Percentiles rank a stretch among this genome's conserved stretches.
phyloP scores from a whole-genome alignment of 192 early-diverging fungal genomes.

The Gorgonomyces haynaldii region DNA sequence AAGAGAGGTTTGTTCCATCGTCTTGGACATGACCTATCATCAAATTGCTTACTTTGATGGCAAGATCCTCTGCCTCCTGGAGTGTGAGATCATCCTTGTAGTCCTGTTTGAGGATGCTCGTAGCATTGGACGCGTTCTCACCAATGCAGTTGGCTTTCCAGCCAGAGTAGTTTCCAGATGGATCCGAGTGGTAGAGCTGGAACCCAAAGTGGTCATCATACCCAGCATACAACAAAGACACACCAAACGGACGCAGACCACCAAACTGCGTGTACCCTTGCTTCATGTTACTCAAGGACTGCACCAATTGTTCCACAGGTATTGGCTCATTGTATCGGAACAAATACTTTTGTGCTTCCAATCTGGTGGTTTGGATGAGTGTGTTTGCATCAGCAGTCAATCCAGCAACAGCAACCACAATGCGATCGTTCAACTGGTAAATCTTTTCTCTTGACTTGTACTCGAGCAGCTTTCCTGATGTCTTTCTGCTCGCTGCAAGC shows the following conservation, averaged over 20 bases:
- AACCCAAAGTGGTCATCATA: constrained; percentile 83
- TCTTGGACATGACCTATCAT: constrained; percentile 93
- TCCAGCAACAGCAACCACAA: constrained; percentile 91
- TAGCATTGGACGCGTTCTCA: constrained; percentile 81
- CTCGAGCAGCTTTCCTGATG: constrained; percentile 87
- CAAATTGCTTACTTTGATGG: too few relatives aligned
- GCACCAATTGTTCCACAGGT: constrained; percentile 90
- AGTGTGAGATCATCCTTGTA: constrained; percentile 83
- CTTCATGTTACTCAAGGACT: constrained; percentile 91
- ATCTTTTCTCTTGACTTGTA: constrained; percentile 87
- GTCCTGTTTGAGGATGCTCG: constrained; percentile 91
- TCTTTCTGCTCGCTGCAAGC: constrained; percentile 93
- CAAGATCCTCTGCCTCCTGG: constrained; percentile 81
- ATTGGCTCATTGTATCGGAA: constrained; percentile 83
- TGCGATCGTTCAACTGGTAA: constrained; percentile 84
- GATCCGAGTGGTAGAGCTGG: constrained; percentile 97
- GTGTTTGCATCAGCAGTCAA: constrained; percentile 94
- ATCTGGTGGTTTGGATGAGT: constrained; percentile 78
- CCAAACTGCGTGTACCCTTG: constrained; percentile 99
- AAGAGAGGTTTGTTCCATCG: constrained; percentile 88
- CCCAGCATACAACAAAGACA: constrained; percentile 95
- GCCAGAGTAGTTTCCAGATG: constrained; percentile 96
- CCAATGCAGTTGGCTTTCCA: constrained; percentile 99
- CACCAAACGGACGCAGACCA: constrained; percentile 93
- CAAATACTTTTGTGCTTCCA: constrained; percentile 78